Evolutionary conservation across 306 rosid genomes (phyloP).

Genomic region (Vicia sativa): DNA sequence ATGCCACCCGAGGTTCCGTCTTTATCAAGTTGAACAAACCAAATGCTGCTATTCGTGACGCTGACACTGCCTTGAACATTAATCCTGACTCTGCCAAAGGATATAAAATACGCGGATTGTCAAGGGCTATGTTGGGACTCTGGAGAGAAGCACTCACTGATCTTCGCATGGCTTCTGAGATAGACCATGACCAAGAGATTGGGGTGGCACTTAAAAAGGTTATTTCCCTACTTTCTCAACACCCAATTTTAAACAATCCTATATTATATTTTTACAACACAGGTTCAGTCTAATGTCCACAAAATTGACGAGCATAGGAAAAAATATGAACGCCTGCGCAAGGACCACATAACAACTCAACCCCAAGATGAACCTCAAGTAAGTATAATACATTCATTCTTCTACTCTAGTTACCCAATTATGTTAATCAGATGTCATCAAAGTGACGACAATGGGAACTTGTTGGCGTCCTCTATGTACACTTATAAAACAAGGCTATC

Average conservation of each 20-base stretch:
- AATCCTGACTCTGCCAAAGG: conserved; percentile 91
- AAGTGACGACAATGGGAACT: conserved; percentile 25
- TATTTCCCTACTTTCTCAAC: conserved; percentile 12
- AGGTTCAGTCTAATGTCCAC: conserved; percentile 81
- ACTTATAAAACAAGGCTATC: conserved; percentile 6
- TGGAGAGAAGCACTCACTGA: conserved; percentile 78
- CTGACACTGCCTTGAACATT: conserved; percentile 82
- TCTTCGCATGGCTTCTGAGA: conserved; percentile 71
- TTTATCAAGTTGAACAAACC: conserved; percentile 72
- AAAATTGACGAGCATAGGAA: conserved; percentile 78
- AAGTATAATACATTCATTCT: conserved; percentile 32
- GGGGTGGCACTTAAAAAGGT: conserved; percentile 69
- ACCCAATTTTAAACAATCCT: no score
- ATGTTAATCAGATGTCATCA: background rate
- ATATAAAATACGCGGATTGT: conserved; percentile 73
- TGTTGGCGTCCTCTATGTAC: conserved; percentile 16
- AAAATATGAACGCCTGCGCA: conserved; percentile 62
- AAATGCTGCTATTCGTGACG: conserved; percentile 83
- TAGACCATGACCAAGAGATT: conserved; percentile 85
- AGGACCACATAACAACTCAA: conserved; percentile 56
- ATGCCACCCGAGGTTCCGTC: conserved; percentile 76
- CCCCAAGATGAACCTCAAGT: conserved; percentile 56
- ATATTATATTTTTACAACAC: conserved; percentile 32
- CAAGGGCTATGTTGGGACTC: conserved; percentile 75
- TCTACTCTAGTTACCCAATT: conserved; percentile 23